These are phyloP conservation scores for Rutstroemia sp. DNA, from an alignment of 2,329 filamentous ascomycete species.

Conservation along the genomic window DNA sequence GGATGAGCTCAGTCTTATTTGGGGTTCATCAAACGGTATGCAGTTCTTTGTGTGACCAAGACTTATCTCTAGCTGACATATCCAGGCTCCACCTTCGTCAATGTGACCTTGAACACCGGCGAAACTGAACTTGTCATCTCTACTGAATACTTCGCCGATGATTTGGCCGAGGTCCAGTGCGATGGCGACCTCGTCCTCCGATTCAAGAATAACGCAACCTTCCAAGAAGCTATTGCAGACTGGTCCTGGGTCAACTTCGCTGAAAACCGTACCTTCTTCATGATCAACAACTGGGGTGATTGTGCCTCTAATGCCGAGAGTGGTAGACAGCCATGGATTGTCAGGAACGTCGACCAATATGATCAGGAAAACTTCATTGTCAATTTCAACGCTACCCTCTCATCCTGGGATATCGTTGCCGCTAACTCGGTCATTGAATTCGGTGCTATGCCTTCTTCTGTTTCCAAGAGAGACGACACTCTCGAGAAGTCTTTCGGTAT, in stretches of 20 bases:
- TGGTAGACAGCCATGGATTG: slow-evolving; percentile 9
- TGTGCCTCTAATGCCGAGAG: neutral
- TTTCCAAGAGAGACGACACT: neutral
- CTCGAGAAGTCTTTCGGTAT: neutral
- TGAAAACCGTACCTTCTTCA: slow-evolving; percentile 8
- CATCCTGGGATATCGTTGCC: slow-evolving; percentile 5
- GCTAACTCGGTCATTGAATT: slow-evolving; percentile 3
- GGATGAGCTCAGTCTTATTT: slow-evolving; percentile 5
- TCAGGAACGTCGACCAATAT: slow-evolving; percentile 2
- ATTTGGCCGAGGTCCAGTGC: slow-evolving; percentile 4
- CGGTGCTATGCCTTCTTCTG: neutral
- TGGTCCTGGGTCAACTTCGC: slow-evolving; percentile 9
- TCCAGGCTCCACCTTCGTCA: slow-evolving; percentile 7
- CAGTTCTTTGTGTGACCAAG: neutral
- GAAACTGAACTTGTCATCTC: slow-evolving; percentile 7
- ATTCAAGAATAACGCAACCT: slow-evolving; percentile 6
- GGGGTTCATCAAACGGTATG: slow-evolving; percentile 5
- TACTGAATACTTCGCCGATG: slow-evolving; percentile 3
- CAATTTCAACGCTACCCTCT: slow-evolving; percentile 8
- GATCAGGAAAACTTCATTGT: slow-evolving; percentile 8
- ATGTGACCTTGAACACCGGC: slow-evolving; percentile 7
- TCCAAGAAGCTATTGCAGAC: slow-evolving; percentile 5
- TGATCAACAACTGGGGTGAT: slow-evolving; percentile 8
- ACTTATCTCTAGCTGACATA: neutral
- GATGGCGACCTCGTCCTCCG: neutral